Conservation (phyloP, 2,329 filamentous ascomycete species). For the Aureobasidium sp. region DNA sequence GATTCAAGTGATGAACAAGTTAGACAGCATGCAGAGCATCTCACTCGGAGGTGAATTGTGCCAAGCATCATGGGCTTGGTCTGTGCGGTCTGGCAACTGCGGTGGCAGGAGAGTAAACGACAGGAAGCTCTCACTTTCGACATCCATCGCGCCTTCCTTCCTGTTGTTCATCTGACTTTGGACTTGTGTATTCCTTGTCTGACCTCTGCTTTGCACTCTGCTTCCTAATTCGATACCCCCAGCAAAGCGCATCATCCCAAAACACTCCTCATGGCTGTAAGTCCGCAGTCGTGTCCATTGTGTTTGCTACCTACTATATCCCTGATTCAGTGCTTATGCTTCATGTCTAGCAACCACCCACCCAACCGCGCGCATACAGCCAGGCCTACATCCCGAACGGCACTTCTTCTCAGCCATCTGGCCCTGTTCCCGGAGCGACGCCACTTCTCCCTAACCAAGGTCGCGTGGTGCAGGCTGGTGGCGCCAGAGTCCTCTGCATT, state of each 20-base stretch:
- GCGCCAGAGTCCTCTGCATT: constrained; percentile 44
- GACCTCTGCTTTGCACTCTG: constrained; percentile 3
- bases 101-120: constrained; percentile 15
- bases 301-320: neutral
- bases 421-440: constrained; percentile 37
- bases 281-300: constrained; percentile 4
- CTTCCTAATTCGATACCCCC: constrained; percentile 16
- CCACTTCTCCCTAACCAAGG: constrained; percentile 48
- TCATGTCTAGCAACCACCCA: constrained; percentile 40
- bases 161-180: constrained; percentile 7
- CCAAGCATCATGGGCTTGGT: too few relatives aligned
- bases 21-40: too few relatives aligned
- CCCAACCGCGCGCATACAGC: constrained; percentile 45
- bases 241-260: constrained; percentile 3
- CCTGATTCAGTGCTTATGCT: neutral
- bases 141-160: constrained; percentile 1
- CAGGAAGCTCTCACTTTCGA: constrained; percentile 6
- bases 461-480: constrained; percentile 45
- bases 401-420: constrained; percentile 26
- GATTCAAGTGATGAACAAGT: too few relatives aligned
- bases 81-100: neutral
- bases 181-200: constrained; percentile 6
- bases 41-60: too few relatives aligned
- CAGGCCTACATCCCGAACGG: constrained; percentile 44
- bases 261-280: constrained; percentile 17